phyloP scores from a whole-genome alignment of 495 filamentous ascomycete genomes.

The Aspergillus heteromorphus region DNA sequence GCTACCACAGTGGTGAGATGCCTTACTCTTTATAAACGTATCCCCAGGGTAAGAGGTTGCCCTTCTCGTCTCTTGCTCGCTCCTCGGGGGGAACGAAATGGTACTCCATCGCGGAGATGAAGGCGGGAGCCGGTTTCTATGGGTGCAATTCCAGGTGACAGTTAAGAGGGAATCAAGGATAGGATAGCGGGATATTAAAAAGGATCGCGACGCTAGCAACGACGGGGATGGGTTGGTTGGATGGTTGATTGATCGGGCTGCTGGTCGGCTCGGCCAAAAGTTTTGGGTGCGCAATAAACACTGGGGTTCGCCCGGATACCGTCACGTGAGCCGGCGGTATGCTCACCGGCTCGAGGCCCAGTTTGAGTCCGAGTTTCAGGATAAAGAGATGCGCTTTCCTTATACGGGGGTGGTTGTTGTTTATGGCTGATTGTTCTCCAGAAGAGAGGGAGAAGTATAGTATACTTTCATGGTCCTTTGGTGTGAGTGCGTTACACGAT shows the following conservation, averaged over 20 bases:
- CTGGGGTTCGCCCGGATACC: constrained; percentile 17
- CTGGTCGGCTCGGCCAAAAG: constrained; percentile 12
- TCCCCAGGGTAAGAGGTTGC: constrained; percentile 55
- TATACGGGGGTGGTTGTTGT: too few relatives aligned
- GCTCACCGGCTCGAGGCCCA: neutral
- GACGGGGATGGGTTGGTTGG: neutral
- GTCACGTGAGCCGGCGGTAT: constrained; percentile 14
- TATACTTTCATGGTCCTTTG: too few relatives aligned
- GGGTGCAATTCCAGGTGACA: neutral
- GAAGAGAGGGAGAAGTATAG: too few relatives aligned
- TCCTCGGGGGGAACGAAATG: constrained; percentile 63
- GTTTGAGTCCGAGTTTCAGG: too few relatives aligned
- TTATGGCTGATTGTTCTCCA: too few relatives aligned
- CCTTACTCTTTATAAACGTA: constrained; percentile 59
- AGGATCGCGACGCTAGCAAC: neutral
- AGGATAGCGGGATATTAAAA: neutral
- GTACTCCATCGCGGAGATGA: constrained; percentile 47
- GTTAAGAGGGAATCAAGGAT: neutral
- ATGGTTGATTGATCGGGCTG: neutral
- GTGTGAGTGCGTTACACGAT: too few relatives aligned
- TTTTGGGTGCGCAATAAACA: constrained; percentile 24
- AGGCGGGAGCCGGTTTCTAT: neutral
- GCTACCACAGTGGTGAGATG: too few relatives aligned
- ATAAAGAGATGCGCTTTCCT: too few relatives aligned
- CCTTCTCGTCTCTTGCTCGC: constrained; percentile 55